Base-by-base conservation (phyloP, 2,329 filamentous ascomycete genomes). In the Aspergillus aculeatinus region DNA sequence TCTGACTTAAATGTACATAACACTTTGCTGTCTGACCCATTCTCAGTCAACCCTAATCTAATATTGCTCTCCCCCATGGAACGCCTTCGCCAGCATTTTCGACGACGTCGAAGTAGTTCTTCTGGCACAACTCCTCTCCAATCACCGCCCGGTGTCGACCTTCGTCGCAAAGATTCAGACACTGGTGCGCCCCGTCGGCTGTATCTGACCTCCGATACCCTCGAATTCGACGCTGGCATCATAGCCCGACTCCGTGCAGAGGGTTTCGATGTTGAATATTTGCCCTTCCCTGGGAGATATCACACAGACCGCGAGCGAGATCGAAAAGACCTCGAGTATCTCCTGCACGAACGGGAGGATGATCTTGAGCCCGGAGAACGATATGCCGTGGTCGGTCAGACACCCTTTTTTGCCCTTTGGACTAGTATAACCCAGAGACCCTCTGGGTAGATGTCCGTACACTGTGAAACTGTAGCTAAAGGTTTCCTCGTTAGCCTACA, bases 381-480 rank as follows among this genome's bases (percentile, higher is more conserved):
- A 56, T 88, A 85, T 74, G 85, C 82, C 5, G 82, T 87, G 66
- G 81, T 87, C 71, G 83, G 84, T 87, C 16, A 29, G 21, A 16
- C 33, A n/a, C 10, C n/a, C 19, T 27, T 25, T 23, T 10, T 16
- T 23, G 16, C 23, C 19, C 10, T 33, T 52, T 39, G 9, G 49
- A 54, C 48, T 51, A 57, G 59, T 12, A 47, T 25, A 29, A 9
- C 19, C 19, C 48, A 11, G 39, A 9, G 39, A 44, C 1, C 7
- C 6, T 6, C n/a, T 19, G 14, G 4, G 14, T 19, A 5, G 6
- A 4, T 35, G 11, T 35, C 33, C 12, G 33, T 35, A 12, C 4
- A 16, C 1, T 5, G 11, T 35, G 12, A 5, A 12, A 39, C 5
- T 29, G 16, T 52, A 19, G 23, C 51, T 42, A 47, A 44, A 19